These are phyloP conservation scores for Nepenthes mirabilis DNA, from an alignment of 148 eudicot species.

Conservation along the genomic window DNA sequence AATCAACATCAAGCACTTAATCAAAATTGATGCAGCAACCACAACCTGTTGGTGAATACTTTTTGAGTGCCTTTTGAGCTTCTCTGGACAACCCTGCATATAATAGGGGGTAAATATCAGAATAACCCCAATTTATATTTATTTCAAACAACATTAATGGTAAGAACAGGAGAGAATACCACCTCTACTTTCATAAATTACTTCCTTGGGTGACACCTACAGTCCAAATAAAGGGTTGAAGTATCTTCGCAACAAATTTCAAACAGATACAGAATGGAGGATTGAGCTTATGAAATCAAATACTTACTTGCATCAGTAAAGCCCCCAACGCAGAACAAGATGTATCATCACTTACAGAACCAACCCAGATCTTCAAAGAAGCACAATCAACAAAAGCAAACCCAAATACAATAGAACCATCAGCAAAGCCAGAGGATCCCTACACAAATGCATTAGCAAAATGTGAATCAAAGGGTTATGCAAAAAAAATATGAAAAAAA, in stretches of 20 bases:
- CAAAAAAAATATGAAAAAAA: background rate
- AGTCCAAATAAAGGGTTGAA: slow-evolving; percentile 5
- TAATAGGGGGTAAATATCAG: background rate
- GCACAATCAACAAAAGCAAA: slow-evolving; percentile 98
- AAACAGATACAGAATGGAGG: slow-evolving; percentile 3
- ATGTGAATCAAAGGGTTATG: background rate
- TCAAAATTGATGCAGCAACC: background rate
- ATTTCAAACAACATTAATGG: background rate
- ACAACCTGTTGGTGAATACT: slow-evolving; percentile 66
- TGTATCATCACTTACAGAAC: slow-evolving; percentile 77
- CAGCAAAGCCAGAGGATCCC: slow-evolving; percentile 36
- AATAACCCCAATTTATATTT: background rate
- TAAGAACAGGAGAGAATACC: slow-evolving; percentile 1
- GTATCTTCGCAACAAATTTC: background rate
- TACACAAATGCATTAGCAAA: slow-evolving; percentile 11
- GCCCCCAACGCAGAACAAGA: slow-evolving; percentile 94
- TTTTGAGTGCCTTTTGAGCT: slow-evolving; percentile 74
- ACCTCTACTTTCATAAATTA: slow-evolving; percentile 74
- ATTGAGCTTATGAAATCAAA: slow-evolving; percentile 3
- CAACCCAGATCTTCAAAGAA: slow-evolving; percentile 83
- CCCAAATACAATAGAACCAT: slow-evolving; percentile 57
- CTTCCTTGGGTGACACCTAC: slow-evolving; percentile 93
- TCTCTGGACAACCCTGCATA: slow-evolving; percentile 68
- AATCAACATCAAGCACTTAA: background rate
- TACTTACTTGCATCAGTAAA: slow-evolving; percentile 84